These are phyloP conservation scores for Suhomyces guaymorum DNA, from an alignment of 1,139 yeast genomes.

Conservation along the genomic window DNA sequence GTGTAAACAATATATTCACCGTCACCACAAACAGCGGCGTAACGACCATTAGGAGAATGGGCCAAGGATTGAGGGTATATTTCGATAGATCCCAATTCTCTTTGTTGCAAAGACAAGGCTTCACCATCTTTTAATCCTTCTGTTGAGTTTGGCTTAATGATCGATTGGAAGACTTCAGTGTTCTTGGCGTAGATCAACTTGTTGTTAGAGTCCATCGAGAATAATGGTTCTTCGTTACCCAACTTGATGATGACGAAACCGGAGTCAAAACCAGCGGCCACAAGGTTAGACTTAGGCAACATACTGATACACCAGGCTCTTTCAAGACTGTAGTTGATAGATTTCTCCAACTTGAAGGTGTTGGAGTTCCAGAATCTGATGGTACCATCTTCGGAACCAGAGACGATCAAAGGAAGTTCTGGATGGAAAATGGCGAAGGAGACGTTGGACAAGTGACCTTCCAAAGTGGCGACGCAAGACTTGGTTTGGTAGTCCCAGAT, in stretches of 20 bases:
- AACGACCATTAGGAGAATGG: conserved; percentile 97
- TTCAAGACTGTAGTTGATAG: conserved; percentile 87
- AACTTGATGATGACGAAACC: conserved; percentile 85
- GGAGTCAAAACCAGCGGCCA: conserved; percentile 93
- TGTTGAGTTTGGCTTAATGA: conserved; percentile 67
- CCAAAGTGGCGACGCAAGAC: conserved; percentile 89
- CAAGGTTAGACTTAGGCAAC: conserved; percentile 72
- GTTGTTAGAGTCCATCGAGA: conserved; percentile 91
- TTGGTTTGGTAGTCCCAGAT: conserved; percentile 98
- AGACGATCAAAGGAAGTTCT: conserved; percentile 81
- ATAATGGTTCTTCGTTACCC: conserved; percentile 92
- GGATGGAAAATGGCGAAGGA: conserved; percentile 98
- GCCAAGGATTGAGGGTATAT: conserved; percentile 82
- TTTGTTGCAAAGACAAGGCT: conserved; percentile 67
- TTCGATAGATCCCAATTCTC: conserved; percentile 91
- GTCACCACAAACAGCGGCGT: conserved; percentile 96
- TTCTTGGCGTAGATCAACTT: conserved; percentile 89
- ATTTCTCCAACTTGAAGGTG: conserved; percentile 83
- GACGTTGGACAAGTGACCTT: conserved; percentile 91
- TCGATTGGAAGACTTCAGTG: conserved; percentile 83
- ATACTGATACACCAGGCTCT: conserved; percentile 95
- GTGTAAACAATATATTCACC: conserved; percentile 96
- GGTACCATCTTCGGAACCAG: conserved; percentile 84
- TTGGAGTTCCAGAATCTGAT: conserved; percentile 78
- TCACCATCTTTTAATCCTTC: conserved; percentile 81